Conservation (phyloP, 2,329 filamentous ascomycete genomes). For the Graphilbum sp. region DNA sequence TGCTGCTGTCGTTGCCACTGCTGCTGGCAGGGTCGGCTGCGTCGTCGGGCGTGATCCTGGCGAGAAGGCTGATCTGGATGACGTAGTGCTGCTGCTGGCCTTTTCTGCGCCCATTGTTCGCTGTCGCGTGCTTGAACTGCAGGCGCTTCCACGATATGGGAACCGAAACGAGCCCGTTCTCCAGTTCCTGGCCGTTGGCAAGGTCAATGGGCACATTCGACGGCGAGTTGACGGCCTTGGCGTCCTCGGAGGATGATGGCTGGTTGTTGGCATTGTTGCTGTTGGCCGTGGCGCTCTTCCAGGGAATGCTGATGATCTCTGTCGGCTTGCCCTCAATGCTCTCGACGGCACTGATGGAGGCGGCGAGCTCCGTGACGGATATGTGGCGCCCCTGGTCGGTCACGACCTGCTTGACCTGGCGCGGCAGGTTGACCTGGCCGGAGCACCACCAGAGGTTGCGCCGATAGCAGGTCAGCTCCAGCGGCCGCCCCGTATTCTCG, state of each 20-base stretch:
- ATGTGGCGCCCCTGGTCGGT: constrained; percentile 64
- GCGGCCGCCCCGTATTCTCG: constrained; percentile 37
- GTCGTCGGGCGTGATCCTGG: constrained; percentile 22
- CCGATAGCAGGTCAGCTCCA: constrained; percentile 87
- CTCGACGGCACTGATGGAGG: constrained; percentile 72
- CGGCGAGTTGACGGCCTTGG: constrained; percentile 32
- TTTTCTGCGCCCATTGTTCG: constrained; percentile 87
- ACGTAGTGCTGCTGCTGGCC: constrained; percentile 92
- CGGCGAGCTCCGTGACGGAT: constrained; percentile 60
- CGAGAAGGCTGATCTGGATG: constrained; percentile 64
- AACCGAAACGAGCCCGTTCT: constrained; percentile 56
- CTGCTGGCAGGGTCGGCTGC: background rate
- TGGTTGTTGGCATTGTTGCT: background rate
- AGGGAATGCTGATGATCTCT: constrained; percentile 91
- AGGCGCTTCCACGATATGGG: constrained; percentile 86
- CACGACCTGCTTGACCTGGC: constrained; percentile 49
- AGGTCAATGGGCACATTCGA: constrained; percentile 39
- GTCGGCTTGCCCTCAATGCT: constrained; percentile 84
- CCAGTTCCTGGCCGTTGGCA: constrained; percentile 47
- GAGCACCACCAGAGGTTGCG: constrained; percentile 92
- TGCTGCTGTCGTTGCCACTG: background rate
- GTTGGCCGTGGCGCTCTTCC: constrained; percentile 58
- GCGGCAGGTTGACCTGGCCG: constrained; percentile 67
- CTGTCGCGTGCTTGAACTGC: constrained; percentile 91
- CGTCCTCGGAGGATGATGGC: constrained; percentile 19